A percentile compares a stretch with the other conserved stretches of the same genome.
Conservation (phyloP, 108 stramenopile genomes). For the Cyclotella kingstonii region DNA sequence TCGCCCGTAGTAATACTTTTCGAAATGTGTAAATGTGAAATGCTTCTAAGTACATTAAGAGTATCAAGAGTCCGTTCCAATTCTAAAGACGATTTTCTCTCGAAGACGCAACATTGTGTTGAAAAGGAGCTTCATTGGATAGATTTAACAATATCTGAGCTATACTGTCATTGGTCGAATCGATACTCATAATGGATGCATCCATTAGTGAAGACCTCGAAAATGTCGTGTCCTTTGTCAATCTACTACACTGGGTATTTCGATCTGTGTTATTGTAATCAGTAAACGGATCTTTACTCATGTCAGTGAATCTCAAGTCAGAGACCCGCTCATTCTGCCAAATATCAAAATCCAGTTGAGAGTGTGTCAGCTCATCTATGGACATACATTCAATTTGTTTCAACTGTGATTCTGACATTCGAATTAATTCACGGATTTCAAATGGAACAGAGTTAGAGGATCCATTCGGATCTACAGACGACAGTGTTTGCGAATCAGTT, state of each 20-base stretch:
- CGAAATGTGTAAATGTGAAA: too few relatives aligned
- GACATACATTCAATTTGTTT: constrained; percentile 14
- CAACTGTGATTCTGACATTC: constrained; percentile 13
- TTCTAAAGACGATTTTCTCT: too few relatives aligned
- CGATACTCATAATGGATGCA: neutral
- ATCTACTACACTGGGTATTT: neutral
- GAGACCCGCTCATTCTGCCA: constrained; percentile 10
- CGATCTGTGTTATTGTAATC: neutral
- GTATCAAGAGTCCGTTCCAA: constrained; percentile 4
- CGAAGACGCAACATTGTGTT: neutral
- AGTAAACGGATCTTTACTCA: neutral
- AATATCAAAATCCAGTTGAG: neutral
- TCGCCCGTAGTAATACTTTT: too few relatives aligned
- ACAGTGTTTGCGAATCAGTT: neutral
- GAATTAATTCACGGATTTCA: constrained; percentile 18
- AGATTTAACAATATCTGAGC: neutral
- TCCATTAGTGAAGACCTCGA: neutral
- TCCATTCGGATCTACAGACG: too few relatives aligned
- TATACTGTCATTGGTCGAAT: neutral
- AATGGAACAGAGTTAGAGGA: too few relatives aligned
- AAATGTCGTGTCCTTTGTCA: neutral
- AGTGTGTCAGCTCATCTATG: constrained; percentile 7
- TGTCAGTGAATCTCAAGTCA: constrained; percentile 18
- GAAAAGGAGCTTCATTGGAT: neutral
- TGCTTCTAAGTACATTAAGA: too few relatives aligned